Percentiles rank a stretch among this genome's conserved stretches.
Conservation (phyloP, 2,329 filamentous ascomycete species). For the Botryotinia globosa region DNA sequence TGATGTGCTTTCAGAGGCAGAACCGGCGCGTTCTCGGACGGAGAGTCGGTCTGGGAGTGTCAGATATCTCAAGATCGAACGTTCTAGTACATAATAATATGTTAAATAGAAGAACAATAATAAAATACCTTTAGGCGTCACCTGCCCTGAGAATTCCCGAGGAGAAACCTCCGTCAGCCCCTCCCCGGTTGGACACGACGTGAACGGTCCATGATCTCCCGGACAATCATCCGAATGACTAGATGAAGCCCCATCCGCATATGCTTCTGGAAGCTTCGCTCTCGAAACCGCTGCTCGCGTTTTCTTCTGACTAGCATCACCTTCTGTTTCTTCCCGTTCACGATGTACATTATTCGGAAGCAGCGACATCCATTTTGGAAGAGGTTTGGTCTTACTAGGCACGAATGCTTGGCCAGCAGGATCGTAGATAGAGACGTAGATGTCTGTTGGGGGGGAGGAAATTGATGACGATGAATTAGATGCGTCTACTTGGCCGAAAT, state of each 20-base stretch:
- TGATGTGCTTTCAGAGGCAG: background rate
- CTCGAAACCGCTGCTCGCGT: background rate
- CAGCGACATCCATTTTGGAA: slow-evolving; percentile 43
- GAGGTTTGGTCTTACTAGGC: slow-evolving; percentile 50
- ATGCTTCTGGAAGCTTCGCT: slow-evolving; percentile 10
- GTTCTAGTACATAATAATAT: background rate
- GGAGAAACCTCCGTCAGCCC: no score
- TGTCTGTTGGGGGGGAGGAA: slow-evolving; percentile 23
- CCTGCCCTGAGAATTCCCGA: background rate
- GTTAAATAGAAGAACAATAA: background rate
- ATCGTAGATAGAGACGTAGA: slow-evolving; percentile 52
- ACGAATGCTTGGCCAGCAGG: slow-evolving; percentile 49
- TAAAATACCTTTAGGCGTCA: background rate
- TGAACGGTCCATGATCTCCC: background rate
- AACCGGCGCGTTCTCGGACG: background rate
- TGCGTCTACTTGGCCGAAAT: slow-evolving; percentile 10
- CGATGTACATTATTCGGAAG: slow-evolving; percentile 33
- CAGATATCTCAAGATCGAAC: background rate
- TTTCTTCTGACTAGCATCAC: background rate
- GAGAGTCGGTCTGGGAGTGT: background rate
- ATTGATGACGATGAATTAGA: background rate
- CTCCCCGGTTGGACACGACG: background rate
- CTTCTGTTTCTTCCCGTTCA: slow-evolving; percentile 17
- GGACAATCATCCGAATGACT: slow-evolving; percentile 17
- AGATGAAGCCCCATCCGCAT: slow-evolving; percentile 14